Conservation (phyloP, 2,329 filamentous ascomycete genomes). For the Fusarium mangiferae region DNA sequence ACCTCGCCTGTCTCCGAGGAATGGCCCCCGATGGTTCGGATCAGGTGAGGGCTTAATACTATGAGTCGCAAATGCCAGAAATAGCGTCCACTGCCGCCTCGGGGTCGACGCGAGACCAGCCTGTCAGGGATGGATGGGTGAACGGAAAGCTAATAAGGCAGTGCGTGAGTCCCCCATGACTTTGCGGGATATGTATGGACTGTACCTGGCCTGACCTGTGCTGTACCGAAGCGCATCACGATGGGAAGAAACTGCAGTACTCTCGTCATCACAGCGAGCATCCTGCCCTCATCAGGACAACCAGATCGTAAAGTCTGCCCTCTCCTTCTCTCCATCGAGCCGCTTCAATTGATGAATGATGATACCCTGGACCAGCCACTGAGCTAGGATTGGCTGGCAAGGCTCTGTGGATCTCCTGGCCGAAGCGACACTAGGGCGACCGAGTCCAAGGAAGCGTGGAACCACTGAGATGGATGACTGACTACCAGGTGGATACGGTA, state of each 20-base stretch:
- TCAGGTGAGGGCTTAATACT: slow-evolving; percentile 34
- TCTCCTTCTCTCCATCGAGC: slow-evolving; percentile 30
- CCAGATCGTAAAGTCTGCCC: slow-evolving; percentile 30
- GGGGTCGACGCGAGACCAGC: slow-evolving; percentile 30
- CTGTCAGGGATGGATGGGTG: slow-evolving; percentile 27
- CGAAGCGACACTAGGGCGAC: slow-evolving; percentile 29
- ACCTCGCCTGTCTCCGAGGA: slow-evolving; percentile 35
- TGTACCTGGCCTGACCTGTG: background rate
- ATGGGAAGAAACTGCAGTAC: background rate
- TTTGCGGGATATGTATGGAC: background rate
- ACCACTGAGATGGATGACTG: slow-evolving; percentile 23
- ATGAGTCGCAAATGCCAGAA: slow-evolving; percentile 39
- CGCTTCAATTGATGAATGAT: slow-evolving; percentile 11
- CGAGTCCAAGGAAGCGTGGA: slow-evolving; percentile 30
- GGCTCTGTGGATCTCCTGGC: slow-evolving; percentile 23
- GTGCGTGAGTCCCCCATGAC: slow-evolving; percentile 1
- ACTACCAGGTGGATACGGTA: background rate
- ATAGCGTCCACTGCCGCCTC: slow-evolving; percentile 44
- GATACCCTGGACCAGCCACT: slow-evolving; percentile 32
- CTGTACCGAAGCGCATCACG: background rate
- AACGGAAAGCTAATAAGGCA: slow-evolving; percentile 10
- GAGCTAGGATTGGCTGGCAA: slow-evolving; percentile 25
- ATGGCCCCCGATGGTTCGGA: slow-evolving; percentile 32
- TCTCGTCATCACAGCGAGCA: slow-evolving; percentile 18
- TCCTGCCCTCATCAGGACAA: slow-evolving; percentile 17